Conservation (phyloP, 2,329 filamentous ascomycete genomes). For the Pseudopithomyces chartarum region DNA sequence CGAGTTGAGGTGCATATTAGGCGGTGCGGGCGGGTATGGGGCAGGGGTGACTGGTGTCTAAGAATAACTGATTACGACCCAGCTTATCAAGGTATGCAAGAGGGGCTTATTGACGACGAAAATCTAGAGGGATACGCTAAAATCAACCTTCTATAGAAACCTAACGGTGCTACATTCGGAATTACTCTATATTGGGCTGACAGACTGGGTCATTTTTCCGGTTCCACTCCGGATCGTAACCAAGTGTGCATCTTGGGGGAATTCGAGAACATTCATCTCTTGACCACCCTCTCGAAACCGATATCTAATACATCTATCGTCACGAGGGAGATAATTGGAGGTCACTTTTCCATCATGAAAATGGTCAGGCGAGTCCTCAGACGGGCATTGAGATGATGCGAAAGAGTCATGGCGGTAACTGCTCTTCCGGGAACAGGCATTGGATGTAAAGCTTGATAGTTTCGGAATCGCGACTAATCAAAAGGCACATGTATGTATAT, state of each 20-base stretch:
- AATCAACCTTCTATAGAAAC: constrained; percentile 60
- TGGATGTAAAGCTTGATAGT: not conserved
- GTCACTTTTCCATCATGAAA: not conserved
- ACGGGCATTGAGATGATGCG: not conserved
- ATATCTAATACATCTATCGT: constrained; percentile 55
- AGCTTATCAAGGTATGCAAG: constrained; percentile 63
- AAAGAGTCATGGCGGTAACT: not conserved
- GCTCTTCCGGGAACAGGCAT: not conserved
- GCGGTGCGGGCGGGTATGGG: not conserved
- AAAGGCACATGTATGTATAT: not conserved
- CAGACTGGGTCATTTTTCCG: constrained; percentile 61
- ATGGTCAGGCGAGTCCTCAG: not conserved
- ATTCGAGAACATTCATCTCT: constrained; percentile 63
- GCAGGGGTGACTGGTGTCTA: no score
- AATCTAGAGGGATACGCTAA: constrained; percentile 60
- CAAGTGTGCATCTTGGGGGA: constrained; percentile 67
- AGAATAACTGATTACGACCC: constrained; percentile 60
- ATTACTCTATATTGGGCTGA: constrained; percentile 66
- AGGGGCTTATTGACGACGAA: constrained; percentile 62
- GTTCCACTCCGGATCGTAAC: constrained; percentile 62
- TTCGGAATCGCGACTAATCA: not conserved
- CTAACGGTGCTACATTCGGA: constrained; percentile 60
- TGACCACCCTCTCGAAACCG: constrained; percentile 49
- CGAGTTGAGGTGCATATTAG: not conserved
- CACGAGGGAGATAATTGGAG: not conserved